phyloP scores from a whole-genome alignment of 164 flowering plant genomes.

The Tetracentron sinense region DNA sequence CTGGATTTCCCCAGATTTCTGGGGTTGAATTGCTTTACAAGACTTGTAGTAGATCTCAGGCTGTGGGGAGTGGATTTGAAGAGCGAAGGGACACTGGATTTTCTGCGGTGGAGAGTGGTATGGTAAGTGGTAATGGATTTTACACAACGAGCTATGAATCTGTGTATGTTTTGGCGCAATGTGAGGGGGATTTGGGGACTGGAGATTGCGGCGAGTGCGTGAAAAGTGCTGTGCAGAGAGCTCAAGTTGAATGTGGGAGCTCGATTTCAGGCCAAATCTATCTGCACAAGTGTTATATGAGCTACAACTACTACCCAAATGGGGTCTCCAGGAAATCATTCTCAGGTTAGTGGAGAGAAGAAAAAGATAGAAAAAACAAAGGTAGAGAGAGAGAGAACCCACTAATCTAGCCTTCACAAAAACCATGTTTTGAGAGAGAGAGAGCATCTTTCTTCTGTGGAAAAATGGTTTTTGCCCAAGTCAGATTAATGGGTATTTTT shows the following conservation, averaged over 20 bases:
- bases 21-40: constrained; percentile 75
- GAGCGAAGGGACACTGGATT: constrained; percentile 68
- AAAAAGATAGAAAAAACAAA: no score
- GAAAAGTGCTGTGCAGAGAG: constrained; percentile 63
- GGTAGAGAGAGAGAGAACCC: no score
- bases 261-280: constrained; percentile 64
- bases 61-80: constrained; percentile 56
- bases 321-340: constrained; percentile 52
- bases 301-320: constrained; percentile 66
- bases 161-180: constrained; percentile 76
- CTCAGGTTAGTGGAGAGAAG: no score
- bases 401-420: no score
- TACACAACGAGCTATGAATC: constrained; percentile 53
- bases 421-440: no score
- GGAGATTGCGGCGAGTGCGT: constrained; percentile 77
- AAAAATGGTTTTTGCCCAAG: no score
- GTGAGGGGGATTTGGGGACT: constrained; percentile 79
- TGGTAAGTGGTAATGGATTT: constrained; percentile 66
- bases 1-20: constrained; percentile 73
- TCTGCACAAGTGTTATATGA: constrained; percentile 70
- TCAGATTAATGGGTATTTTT: no score
- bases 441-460: no score
- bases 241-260: constrained; percentile 83
- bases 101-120: constrained; percentile 49
- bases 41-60: constrained; percentile 52